phyloP scores from a whole-genome alignment of 108 stramenopile genomes.

The Skeletonema potamos region DNA sequence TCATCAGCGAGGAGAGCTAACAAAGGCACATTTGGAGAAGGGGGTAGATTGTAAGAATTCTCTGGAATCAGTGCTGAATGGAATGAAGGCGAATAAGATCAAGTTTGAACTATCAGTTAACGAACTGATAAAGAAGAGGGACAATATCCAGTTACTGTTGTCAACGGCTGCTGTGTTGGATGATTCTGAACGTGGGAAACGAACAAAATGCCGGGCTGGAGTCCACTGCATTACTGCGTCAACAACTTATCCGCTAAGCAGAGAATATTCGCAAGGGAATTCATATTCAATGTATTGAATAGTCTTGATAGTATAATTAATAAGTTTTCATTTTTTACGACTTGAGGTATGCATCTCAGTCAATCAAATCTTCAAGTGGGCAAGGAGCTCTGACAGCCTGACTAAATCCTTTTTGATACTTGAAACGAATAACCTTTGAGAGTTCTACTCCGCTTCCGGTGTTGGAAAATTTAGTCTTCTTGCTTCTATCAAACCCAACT shows the following conservation, averaged over 20 bases:
- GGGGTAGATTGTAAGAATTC: background rate
- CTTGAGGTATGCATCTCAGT: background rate
- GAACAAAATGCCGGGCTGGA: background rate
- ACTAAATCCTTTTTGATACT: constrained; percentile 84
- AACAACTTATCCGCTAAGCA: background rate
- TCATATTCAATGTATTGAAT: background rate
- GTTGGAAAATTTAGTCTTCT: constrained; percentile 64
- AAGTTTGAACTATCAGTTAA: background rate
- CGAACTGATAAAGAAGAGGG: background rate
- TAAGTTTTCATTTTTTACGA: background rate
- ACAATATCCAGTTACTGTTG: background rate
- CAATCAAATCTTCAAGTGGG: constrained; percentile 59
- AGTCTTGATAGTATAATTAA: background rate
- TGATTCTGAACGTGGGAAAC: background rate
- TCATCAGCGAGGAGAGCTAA: constrained; percentile 28
- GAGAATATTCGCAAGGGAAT: background rate
- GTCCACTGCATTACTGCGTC: background rate
- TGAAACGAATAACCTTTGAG: constrained; percentile 70
- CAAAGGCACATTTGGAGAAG: constrained; percentile 6
- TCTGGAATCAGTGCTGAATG: background rate
- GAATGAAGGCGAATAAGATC: background rate
- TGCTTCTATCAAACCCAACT: constrained; percentile 64
- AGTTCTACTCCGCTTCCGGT: constrained; percentile 75
- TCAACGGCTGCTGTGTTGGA: background rate
- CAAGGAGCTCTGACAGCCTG: constrained; percentile 79